A percentile compares a stretch with the other conserved stretches of the same genome.
Evolutionary conservation across 177 flowering plant species (phyloP).

Genomic region (Tripterygium wilfordii): DNA sequence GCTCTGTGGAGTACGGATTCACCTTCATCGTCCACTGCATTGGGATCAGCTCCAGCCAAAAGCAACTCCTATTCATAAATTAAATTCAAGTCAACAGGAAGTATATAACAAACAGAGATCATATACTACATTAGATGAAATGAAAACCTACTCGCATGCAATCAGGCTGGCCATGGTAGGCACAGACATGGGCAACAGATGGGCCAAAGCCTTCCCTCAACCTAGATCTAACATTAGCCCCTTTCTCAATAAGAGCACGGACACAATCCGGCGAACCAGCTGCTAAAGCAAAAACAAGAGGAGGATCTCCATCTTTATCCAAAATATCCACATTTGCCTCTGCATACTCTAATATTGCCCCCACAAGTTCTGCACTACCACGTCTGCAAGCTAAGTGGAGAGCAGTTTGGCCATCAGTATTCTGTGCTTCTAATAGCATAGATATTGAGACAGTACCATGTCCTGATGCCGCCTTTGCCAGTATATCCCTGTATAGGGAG

Average conservation of each 20-base stretch:
- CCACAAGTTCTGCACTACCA: conserved; percentile 79
- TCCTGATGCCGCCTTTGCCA: conserved; percentile 70
- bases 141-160: conserved; percentile 87
- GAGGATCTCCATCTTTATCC: conserved; percentile 97
- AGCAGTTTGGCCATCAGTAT: conserved; percentile 94
- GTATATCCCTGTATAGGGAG: conserved; percentile 49
- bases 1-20: conserved; percentile 97
- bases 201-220: conserved; percentile 93
- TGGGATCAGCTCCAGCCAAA: conserved; percentile 95
- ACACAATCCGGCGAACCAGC: conserved; percentile 98
- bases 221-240: conserved; percentile 76
- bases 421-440: conserved; percentile 76
- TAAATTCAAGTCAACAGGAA: conserved; percentile 1
- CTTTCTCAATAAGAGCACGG: conserved; percentile 60
- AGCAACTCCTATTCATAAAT: conserved; percentile 65
- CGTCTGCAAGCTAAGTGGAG: conserved; percentile 96
- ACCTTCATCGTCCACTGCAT: conserved; percentile 96
- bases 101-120: not conserved
- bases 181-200: conserved; percentile 97
- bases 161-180: conserved; percentile 98
- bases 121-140: not conserved
- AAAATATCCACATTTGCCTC: conserved; percentile 84
- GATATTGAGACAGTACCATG: conserved; percentile 30
- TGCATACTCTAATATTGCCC: conserved; percentile 62
- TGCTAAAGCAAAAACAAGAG: conserved; percentile 96